phyloP scores from a whole-genome alignment of 2,329 filamentous ascomycete genomes.

The Venturiaceae sp. region DNA sequence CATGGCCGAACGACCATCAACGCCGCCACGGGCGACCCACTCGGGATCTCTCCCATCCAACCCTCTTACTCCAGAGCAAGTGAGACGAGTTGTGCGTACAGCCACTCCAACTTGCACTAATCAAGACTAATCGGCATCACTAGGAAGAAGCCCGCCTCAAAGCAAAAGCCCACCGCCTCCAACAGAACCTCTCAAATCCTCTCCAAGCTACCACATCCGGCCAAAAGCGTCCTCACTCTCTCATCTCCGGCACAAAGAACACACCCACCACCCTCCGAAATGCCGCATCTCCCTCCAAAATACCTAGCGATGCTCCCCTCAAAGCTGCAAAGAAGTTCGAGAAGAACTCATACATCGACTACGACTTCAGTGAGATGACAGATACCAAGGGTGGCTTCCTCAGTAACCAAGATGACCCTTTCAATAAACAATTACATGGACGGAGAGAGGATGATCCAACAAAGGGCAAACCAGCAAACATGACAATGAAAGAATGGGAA shows the following conservation, averaged over 20 bases:
- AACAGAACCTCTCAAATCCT: conserved; percentile 47
- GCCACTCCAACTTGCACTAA: no score
- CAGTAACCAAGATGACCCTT: conserved; percentile 81
- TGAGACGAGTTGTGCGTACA: conserved; percentile 42
- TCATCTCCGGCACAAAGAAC: conserved; percentile 46
- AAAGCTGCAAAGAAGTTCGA: conserved; percentile 79
- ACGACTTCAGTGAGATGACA: conserved; percentile 96
- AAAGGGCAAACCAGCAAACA: conserved; percentile 68
- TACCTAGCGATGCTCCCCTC: conserved; percentile 43
- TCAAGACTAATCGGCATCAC: neutral
- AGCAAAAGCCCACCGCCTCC: conserved; percentile 76
- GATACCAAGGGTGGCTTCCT: conserved; percentile 96
- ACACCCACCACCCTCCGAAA: conserved; percentile 57
- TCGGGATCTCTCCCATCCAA: conserved; percentile 31
- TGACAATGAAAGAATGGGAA: conserved; percentile 91
- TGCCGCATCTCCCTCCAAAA: conserved; percentile 34
- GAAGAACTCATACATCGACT: conserved; percentile 74
- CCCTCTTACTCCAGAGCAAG: conserved; percentile 51
- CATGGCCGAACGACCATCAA: conserved; percentile 34
- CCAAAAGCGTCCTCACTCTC: conserved; percentile 62
- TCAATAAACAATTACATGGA: conserved; percentile 63
- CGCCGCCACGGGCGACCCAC: conserved; percentile 34
- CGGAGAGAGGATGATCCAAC: conserved; percentile 27
- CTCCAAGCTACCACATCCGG: conserved; percentile 33
- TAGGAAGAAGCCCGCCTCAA: conserved; percentile 72